Evolutionary conservation across 768 basidiomycete species (phyloP).

Genomic region (Rhodotorula toruloides): DNA sequence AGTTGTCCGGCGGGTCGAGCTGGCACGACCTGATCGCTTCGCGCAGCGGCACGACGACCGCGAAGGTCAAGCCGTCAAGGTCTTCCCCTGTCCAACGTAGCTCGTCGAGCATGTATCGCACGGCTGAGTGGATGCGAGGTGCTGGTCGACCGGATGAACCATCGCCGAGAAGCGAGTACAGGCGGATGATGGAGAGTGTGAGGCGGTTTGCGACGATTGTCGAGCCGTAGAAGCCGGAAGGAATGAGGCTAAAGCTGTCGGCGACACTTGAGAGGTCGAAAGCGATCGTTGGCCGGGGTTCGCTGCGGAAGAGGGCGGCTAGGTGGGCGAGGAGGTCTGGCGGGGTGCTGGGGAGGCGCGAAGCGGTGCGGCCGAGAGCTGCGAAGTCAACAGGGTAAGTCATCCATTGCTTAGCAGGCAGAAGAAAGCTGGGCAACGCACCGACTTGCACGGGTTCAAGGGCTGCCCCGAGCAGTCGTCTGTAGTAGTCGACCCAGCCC

Average conservation of each 20-base stretch:
- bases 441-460: background rate
- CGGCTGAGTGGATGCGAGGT: background rate
- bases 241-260: background rate
- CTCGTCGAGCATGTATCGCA: slow-evolving; percentile 23
- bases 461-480: background rate
- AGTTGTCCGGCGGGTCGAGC: slow-evolving; percentile 65
- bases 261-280: background rate
- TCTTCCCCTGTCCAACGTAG: slow-evolving; percentile 16
- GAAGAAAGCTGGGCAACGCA: background rate
- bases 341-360: background rate
- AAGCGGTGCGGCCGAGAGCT: background rate
- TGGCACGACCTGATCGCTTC: slow-evolving; percentile 85
- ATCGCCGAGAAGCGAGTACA: background rate
- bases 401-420: too few species aligned
- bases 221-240: background rate
- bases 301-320: background rate
- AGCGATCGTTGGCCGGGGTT: too few species aligned
- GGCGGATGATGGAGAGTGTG: background rate
- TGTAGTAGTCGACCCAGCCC: background rate
- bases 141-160: too few species aligned
- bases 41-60: slow-evolving; percentile 58
- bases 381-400: background rate
- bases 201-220: background rate
- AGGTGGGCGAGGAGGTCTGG: background rate
- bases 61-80: slow-evolving; percentile 42